phyloP scores from a whole-genome alignment of 495 filamentous ascomycete genomes.

The Neurospora sp. region DNA sequence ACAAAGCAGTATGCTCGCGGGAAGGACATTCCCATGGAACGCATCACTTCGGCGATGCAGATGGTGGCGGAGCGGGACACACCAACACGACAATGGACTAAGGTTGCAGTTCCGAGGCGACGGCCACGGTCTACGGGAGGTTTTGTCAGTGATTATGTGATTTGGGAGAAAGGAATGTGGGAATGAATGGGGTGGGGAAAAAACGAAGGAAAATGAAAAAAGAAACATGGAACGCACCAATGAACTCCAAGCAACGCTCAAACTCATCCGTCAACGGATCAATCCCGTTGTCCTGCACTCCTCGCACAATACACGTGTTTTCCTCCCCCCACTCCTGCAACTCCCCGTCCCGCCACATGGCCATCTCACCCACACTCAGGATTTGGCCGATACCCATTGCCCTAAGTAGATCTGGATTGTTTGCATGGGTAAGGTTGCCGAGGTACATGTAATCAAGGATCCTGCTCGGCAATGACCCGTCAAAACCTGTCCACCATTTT shows the following conservation, averaged over 20 bases:
- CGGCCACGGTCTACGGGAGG: slow-evolving; percentile 59
- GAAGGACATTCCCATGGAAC: slow-evolving; percentile 65
- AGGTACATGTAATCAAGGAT: slow-evolving; percentile 93
- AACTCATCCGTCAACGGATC: slow-evolving; percentile 85
- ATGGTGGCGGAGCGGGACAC: slow-evolving; percentile 93
- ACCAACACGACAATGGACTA: slow-evolving; percentile 94
- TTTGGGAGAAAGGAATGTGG: slow-evolving; percentile 1
- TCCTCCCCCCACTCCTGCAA: slow-evolving; percentile 57
- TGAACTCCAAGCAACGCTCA: slow-evolving; percentile 78
- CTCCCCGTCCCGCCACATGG: slow-evolving; percentile 66
- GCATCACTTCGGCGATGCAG: slow-evolving; percentile 97
- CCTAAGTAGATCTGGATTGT: slow-evolving; percentile 74
- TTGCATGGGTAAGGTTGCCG: slow-evolving; percentile 84
- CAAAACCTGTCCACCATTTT: slow-evolving; percentile 71
- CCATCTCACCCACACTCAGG: slow-evolving; percentile 85
- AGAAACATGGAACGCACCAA: slow-evolving; percentile 50
- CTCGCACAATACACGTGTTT: slow-evolving; percentile 66
- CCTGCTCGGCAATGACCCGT: slow-evolving; percentile 82
- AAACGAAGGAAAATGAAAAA: background rate
- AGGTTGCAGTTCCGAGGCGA: slow-evolving; percentile 64
- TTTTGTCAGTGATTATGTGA: background rate
- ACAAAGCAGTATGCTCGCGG: slow-evolving; percentile 95
- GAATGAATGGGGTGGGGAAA: background rate
- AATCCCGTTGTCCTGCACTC: slow-evolving; percentile 94
- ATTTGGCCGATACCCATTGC: slow-evolving; percentile 78